Conservation (phyloP, 176 grass and related monocot genomes). For the Olyra latifolia region DNA sequence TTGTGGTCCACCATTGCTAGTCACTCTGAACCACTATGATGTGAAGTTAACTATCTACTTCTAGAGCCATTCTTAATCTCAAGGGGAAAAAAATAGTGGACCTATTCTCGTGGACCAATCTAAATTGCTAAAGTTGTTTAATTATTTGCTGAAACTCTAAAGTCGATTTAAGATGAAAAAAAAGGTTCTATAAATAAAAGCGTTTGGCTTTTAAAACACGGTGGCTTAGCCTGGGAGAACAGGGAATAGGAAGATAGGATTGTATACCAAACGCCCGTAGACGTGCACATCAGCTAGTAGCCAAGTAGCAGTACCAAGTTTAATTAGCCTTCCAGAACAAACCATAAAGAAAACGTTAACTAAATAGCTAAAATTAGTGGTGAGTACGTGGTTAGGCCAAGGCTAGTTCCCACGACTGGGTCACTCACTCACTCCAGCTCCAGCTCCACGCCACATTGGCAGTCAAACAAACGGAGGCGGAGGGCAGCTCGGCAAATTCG, state of each 20-base stretch:
- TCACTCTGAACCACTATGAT: background rate
- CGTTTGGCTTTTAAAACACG: too few species aligned
- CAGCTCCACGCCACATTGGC: too few species aligned
- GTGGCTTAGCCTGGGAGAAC: too few species aligned
- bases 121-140: too few species aligned
- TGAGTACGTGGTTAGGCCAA: background rate
- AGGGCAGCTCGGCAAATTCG: background rate
- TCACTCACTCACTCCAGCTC: background rate
- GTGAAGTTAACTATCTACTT: background rate
- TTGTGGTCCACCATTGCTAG: too few species aligned
- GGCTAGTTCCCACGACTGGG: background rate
- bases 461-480: background rate
- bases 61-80: background rate
- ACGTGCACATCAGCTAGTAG: background rate
- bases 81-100: background rate
- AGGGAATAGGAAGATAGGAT: too few species aligned
- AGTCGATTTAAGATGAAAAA: too few species aligned
- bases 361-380: background rate
- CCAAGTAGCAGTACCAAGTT: too few species aligned
- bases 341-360: background rate
- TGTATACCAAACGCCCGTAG: background rate
- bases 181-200: too few species aligned
- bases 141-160: too few species aligned
- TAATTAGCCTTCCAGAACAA: background rate
- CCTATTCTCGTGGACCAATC: too few species aligned